A percentile compares a stretch with the other conserved stretches of the same genome.
phyloP scores from a whole-genome alignment of 2,329 filamentous ascomycete genomes.

The Colletotrichum liaoningense region DNA sequence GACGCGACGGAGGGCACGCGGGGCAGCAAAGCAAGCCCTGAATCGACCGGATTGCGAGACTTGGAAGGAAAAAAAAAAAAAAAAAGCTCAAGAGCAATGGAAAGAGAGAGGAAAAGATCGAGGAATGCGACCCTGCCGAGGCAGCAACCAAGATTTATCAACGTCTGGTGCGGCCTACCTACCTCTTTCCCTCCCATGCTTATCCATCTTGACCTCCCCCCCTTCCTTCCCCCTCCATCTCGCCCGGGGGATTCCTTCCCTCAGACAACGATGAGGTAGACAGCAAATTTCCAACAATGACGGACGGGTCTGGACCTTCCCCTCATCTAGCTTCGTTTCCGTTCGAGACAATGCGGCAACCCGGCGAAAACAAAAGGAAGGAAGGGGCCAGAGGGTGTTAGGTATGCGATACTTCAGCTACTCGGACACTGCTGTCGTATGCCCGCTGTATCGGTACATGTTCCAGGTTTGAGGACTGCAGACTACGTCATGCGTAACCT shows the following conservation, averaged over 20 bases:
- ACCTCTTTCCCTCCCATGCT: not conserved
- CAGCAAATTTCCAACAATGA: not conserved
- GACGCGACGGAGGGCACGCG: not conserved
- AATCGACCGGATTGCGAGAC: not conserved
- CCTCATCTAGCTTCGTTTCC: conserved; percentile 5
- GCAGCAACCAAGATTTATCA: conserved; percentile 24
- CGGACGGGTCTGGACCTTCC: not conserved
- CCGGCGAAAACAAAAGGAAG: not conserved
- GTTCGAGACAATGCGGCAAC: conserved; percentile 16
- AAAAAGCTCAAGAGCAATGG: not conserved
- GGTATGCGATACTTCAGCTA: not conserved
- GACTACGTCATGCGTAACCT: conserved; percentile 29
- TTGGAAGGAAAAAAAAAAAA: too few relatives aligned
- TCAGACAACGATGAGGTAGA: conserved; percentile 2
- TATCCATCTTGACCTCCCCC: conserved; percentile 12
- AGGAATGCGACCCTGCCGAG: conserved; percentile 15
- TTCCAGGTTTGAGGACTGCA: conserved; percentile 29
- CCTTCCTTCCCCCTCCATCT: conserved; percentile 38
- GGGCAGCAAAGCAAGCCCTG: not conserved
- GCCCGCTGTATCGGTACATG: not conserved
- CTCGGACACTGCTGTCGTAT: not conserved
- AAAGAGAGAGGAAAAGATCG: conserved; percentile 8
- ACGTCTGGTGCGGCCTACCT: not conserved
- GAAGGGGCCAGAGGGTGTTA: not conserved
- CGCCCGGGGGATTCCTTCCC: conserved; percentile 25